These are phyloP conservation scores for Lentithecium fluviatile DNA, from an alignment of 495 filamentous ascomycete species.

Conservation along the genomic window DNA sequence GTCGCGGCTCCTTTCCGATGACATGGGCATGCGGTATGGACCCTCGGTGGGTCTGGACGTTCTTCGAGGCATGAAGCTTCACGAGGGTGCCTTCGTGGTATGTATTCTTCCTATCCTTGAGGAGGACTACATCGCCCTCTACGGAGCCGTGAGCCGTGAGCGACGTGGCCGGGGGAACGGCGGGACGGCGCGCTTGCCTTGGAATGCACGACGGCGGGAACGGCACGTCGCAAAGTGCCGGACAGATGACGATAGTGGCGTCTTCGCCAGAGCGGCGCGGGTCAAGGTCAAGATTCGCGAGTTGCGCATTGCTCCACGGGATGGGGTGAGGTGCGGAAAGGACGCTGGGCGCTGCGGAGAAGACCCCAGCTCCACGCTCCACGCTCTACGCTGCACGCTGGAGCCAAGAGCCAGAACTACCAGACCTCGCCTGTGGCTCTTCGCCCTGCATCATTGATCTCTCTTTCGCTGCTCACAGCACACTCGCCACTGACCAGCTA, in stretches of 20 bases:
- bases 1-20: slow-evolving; percentile 60
- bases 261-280: not conserved
- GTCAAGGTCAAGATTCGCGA: not conserved
- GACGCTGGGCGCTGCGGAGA: too few relatives aligned
- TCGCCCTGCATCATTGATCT: too few relatives aligned
- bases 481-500: not conserved
- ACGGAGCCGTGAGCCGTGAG: slow-evolving; percentile 2
- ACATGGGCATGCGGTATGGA: slow-evolving; percentile 58
- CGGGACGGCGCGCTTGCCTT: slow-evolving; percentile 16
- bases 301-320: slow-evolving; percentile 16
- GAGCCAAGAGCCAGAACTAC: too few relatives aligned
- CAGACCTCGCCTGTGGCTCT: too few relatives aligned
- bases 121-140: slow-evolving; percentile 61
- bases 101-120: slow-evolving; percentile 49
- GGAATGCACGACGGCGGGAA: slow-evolving; percentile 12
- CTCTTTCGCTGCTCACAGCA: too few relatives aligned
- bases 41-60: slow-evolving; percentile 52
- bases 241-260: not conserved
- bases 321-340: too few relatives aligned
- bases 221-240: slow-evolving; percentile 12
- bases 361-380: not conserved
- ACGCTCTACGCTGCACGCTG: not conserved
- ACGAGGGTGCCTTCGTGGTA: slow-evolving; percentile 49
- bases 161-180: not conserved
- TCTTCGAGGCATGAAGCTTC: slow-evolving; percentile 44